Evolutionary conservation across 2,329 filamentous ascomycete genomes (phyloP).

Genomic region (Dryadomyces quercus-mongolicae): DNA sequence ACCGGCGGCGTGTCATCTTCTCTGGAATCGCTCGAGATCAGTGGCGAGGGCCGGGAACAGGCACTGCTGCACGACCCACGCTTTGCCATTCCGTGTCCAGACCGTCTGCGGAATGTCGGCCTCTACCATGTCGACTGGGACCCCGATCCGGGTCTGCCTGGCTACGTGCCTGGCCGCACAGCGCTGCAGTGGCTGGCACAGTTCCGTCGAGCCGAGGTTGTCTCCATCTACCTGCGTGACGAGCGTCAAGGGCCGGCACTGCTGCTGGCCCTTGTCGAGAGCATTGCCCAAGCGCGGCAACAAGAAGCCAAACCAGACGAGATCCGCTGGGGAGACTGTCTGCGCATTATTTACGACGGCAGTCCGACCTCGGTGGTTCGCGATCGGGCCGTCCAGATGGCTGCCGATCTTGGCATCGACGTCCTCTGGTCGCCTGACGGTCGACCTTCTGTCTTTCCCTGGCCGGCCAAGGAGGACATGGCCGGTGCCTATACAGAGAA

Average conservation of each 20-base stretch:
- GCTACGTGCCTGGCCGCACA: slow-evolving; percentile 1
- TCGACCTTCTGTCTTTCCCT: not conserved
- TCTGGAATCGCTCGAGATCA: slow-evolving; percentile 9
- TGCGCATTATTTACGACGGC: not conserved
- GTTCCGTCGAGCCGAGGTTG: slow-evolving; percentile 6
- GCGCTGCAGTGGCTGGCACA: slow-evolving; percentile 9
- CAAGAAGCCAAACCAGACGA: not conserved
- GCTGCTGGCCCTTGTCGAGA: not conserved
- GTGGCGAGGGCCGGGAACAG: not conserved
- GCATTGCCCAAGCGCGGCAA: not conserved
- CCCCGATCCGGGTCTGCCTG: not conserved
- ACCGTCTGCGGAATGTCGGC: slow-evolving; percentile 8
- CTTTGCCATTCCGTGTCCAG: not conserved
- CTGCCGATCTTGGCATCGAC: not conserved
- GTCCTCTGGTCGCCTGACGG: not conserved
- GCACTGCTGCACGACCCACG: not conserved
- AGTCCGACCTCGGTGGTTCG: not conserved
- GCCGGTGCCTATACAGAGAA: too few relatives aligned
- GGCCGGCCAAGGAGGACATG: not conserved
- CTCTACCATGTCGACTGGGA: slow-evolving; percentile 8
- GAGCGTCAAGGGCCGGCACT: not conserved
- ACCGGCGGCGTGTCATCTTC: not conserved
- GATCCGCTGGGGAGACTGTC: not conserved
- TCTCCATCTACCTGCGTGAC: not conserved
- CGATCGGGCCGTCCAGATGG: not conserved